phyloP scores from a whole-genome alignment of 441 rosid genomes.

The Euphorbia celastroides region DNA sequence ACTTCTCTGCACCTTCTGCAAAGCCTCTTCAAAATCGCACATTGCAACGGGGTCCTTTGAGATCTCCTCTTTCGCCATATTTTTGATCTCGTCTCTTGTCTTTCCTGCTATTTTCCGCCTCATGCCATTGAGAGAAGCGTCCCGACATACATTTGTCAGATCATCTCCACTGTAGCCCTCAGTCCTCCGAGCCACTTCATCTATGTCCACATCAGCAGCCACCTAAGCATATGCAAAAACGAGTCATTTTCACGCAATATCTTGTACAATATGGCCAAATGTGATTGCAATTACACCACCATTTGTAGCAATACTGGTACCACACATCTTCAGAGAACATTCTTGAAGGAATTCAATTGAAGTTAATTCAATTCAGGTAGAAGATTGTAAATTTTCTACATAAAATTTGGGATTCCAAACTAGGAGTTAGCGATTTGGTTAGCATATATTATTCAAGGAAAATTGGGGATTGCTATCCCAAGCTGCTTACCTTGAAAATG shows the following conservation, averaged over 20 bases:
- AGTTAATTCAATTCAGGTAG: too few species aligned
- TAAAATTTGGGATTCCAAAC: too few species aligned
- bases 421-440: too few species aligned
- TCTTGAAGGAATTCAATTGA: too few species aligned
- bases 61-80: conserved; percentile 95
- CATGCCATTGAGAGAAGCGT: conserved; percentile 98
- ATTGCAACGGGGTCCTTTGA: conserved; percentile 96
- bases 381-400: too few species aligned
- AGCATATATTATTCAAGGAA: too few species aligned
- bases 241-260: background rate
- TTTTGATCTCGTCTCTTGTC: conserved; percentile 96
- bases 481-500: too few species aligned
- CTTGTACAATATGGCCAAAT: background rate
- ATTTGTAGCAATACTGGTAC: too few species aligned
- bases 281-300: background rate
- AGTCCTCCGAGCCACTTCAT: conserved; percentile 87
- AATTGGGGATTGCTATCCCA: too few species aligned
- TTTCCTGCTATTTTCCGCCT: conserved; percentile 98
- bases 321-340: too few species aligned
- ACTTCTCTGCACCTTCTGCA: conserved; percentile 87
- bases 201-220: conserved; percentile 80
- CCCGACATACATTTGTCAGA: conserved; percentile 94
- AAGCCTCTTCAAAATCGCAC: conserved; percentile 98
- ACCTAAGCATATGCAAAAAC: conserved; percentile 37
- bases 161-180: conserved; percentile 99